These are phyloP conservation scores for Vachellia collinsii DNA, from an alignment of 306 rosid genomes.

Conservation along the genomic window DNA sequence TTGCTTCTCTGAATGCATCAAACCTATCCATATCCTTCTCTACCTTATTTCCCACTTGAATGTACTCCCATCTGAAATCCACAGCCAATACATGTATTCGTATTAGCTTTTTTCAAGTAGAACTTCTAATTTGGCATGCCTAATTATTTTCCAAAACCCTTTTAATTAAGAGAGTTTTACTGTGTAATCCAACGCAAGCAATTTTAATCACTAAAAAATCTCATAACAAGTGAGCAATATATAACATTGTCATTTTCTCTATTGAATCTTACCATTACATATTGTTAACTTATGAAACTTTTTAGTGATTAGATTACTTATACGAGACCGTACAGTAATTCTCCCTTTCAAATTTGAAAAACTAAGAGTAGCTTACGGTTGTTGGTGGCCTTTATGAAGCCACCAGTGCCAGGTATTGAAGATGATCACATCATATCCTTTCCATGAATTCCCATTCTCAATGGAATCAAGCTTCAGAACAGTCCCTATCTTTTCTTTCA, in stretches of 20 bases:
- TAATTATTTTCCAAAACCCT: background rate
- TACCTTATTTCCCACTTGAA: conserved; percentile 36
- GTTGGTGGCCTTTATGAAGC: conserved; percentile 48
- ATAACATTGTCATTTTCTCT: too few relatives aligned
- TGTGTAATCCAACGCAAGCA: too few relatives aligned
- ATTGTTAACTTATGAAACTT: too few relatives aligned
- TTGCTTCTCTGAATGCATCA: conserved; percentile 15
- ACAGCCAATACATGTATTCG: background rate
- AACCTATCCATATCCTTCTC: conserved; percentile 45
- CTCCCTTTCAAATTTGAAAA: background rate
- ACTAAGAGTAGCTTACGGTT: background rate
- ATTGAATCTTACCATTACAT: too few relatives aligned
- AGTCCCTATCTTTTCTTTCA: conserved; percentile 36
- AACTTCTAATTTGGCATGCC: background rate
- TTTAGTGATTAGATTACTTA: too few relatives aligned
- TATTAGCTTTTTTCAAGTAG: background rate
- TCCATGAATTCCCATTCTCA: conserved; percentile 45
- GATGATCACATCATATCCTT: conserved; percentile 49
- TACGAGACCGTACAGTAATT: too few relatives aligned
- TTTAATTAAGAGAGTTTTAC: background rate
- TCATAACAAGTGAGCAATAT: too few relatives aligned
- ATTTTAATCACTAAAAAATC: too few relatives aligned
- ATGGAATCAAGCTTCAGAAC: conserved; percentile 55
- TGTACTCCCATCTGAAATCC: conserved; percentile 46
- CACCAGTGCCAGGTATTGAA: conserved; percentile 65